Evolutionary conservation across 129 eudicot genomes (phyloP).

Genomic region (Kitagawia praeruptora): DNA sequence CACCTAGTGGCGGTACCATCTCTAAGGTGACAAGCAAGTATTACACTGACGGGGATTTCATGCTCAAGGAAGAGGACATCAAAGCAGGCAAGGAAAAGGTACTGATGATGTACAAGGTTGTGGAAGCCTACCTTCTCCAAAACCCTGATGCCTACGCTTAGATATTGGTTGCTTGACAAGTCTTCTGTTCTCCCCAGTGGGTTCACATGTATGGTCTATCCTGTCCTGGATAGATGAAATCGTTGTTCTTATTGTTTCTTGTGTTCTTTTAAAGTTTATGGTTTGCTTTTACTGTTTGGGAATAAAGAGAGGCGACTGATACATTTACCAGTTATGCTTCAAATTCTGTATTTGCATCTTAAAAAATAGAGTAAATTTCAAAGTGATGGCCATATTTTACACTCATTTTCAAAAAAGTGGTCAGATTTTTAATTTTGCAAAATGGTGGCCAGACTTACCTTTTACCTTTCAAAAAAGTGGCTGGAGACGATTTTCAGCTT

Average conservation of each 20-base stretch:
- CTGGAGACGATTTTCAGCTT: no score
- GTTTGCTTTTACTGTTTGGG: not conserved
- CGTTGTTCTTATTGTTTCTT: not conserved
- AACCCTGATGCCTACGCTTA: not conserved
- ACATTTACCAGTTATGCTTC: not conserved
- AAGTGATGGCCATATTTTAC: no score
- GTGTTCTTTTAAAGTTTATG: not conserved
- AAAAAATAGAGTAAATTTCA: no score
- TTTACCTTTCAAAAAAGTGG: no score
- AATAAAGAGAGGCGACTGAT: not conserved
- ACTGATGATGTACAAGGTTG: conserved; percentile 1
- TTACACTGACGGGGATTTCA: not conserved
- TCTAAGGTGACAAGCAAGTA: conserved; percentile 1
- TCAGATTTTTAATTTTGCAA: no score
- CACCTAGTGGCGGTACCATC: not conserved
- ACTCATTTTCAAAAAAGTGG: no score
- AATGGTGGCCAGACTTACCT: no score
- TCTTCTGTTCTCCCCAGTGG: not conserved
- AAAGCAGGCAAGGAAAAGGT: not conserved
- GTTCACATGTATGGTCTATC: not conserved
- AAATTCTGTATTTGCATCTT: not conserved
- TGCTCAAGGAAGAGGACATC: not conserved
- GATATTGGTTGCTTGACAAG: not conserved
- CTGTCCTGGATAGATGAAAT: not conserved
- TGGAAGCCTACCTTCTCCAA: not conserved